Percentiles rank a stretch among this genome's conserved stretches.
Conservation (phyloP, 2,329 filamentous ascomycete genomes). For the Calcarisporium arbuscula region DNA sequence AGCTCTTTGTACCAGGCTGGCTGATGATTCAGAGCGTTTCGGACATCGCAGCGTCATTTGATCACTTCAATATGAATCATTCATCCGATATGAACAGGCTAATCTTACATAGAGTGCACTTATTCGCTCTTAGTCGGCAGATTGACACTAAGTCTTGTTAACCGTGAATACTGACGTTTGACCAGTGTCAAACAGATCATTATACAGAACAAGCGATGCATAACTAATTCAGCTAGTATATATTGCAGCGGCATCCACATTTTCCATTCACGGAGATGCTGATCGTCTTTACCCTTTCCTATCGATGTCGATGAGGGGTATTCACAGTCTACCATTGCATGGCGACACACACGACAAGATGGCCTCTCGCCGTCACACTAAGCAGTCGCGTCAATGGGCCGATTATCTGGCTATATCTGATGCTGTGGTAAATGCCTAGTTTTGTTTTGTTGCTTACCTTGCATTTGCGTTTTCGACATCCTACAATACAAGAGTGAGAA, state of each 20-base stretch:
- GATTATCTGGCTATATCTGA: background rate
- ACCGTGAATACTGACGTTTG: too few species aligned
- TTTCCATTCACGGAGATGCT: background rate
- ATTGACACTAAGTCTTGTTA: too few species aligned
- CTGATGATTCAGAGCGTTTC: constrained; percentile 23
- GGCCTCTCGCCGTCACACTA: constrained; percentile 10
- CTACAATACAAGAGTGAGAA: background rate
- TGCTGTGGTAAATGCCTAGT: background rate
- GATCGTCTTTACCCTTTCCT: background rate
- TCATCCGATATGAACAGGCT: too few species aligned
- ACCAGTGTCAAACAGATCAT: too few species aligned
- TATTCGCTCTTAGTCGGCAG: too few species aligned
- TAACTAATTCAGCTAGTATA: too few species aligned
- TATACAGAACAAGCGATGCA: too few species aligned
- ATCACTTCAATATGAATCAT: too few species aligned
- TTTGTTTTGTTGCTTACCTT: constrained; percentile 1
- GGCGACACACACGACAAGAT: constrained; percentile 2
- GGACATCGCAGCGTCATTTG: constrained; percentile 20
- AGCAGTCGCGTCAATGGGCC: too few species aligned
- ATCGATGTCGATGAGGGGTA: background rate
- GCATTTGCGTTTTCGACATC: constrained; percentile 8
- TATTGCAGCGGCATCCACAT: too few species aligned
- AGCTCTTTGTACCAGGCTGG: constrained; percentile 42
- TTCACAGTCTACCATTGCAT: background rate
- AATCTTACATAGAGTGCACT: too few species aligned